Evolutionary conservation across 139 green algal species (phyloP).

Genomic region (Chlorella sorokiniana): DNA sequence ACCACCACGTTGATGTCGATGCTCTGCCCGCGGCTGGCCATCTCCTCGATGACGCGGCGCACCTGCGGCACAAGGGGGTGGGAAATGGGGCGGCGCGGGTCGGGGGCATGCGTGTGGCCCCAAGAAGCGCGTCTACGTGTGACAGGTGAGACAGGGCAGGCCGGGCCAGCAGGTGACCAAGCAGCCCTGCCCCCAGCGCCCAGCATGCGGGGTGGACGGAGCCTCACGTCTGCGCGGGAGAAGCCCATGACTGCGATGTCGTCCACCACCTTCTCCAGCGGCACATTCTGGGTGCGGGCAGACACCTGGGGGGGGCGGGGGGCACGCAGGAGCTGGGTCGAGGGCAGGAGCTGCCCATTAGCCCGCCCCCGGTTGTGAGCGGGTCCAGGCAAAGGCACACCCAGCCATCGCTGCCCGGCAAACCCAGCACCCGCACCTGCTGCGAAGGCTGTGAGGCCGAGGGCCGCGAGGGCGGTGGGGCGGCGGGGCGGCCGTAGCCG

Average conservation of each 20-base stretch:
- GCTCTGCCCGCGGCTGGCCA: constrained; percentile 64
- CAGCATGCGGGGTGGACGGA: no score
- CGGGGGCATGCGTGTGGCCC: no score
- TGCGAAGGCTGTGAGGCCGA: not conserved
- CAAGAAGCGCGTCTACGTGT: no score
- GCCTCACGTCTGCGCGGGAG: constrained; percentile 50
- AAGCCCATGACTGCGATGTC: constrained; percentile 85
- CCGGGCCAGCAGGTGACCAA: no score
- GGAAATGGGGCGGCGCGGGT: not conserved
- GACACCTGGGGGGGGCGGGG: not conserved
- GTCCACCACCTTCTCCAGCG: constrained; percentile 72
- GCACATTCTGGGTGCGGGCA: constrained; percentile 40
- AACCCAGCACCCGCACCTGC: not conserved
- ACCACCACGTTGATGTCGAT: constrained; percentile 84
- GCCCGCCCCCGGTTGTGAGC: no score
- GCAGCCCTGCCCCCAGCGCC: no score
- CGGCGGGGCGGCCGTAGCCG: constrained; percentile 18
- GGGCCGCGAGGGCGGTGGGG: not conserved
- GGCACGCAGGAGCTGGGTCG: not conserved
- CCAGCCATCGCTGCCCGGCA: no score
- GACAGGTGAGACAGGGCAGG: no score
- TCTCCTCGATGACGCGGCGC: constrained; percentile 55
- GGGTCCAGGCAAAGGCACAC: no score
- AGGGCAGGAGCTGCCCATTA: no score
- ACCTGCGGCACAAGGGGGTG: constrained; percentile 44